These are phyloP conservation scores for Ramularia endophylla DNA, from an alignment of 2,329 filamentous ascomycete species.

Conservation along the genomic window DNA sequence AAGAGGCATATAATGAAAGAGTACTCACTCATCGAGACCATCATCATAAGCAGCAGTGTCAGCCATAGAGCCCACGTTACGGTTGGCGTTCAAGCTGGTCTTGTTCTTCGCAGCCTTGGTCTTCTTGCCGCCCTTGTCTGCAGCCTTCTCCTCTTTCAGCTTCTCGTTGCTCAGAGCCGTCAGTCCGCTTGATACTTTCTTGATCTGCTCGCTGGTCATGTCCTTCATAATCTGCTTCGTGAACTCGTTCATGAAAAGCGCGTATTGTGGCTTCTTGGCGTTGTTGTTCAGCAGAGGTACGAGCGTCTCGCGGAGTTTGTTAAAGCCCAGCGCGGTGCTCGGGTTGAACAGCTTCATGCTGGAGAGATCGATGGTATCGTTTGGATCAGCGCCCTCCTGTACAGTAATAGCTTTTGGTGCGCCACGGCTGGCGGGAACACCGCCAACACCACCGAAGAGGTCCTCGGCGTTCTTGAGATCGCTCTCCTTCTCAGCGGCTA, in stretches of 20 bases:
- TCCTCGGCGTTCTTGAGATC: slow-evolving; percentile 89
- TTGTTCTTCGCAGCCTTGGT: slow-evolving; percentile 95
- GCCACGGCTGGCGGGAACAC: slow-evolving; percentile 65
- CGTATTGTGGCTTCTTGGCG: slow-evolving; percentile 83
- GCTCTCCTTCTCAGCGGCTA: slow-evolving; percentile 74
- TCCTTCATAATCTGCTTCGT: slow-evolving; percentile 81
- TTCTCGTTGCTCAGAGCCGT: slow-evolving; percentile 96
- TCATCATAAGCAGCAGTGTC: slow-evolving; percentile 78
- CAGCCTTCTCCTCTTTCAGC: slow-evolving; percentile 95
- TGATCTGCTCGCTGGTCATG: slow-evolving; percentile 85
- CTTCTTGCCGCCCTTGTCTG: slow-evolving; percentile 95
- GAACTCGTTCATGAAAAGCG: slow-evolving; percentile 86
- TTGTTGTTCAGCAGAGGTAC: slow-evolving; percentile 69
- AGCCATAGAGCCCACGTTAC: slow-evolving; percentile 50
- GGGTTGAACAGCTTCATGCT: slow-evolving; percentile 83
- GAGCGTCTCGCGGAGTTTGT: slow-evolving; percentile 70
- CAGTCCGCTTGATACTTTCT: slow-evolving; percentile 83
- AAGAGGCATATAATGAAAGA: neutral
- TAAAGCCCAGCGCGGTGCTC: slow-evolving; percentile 78
- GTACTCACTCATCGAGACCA: slow-evolving; percentile 72
- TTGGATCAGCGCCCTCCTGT: slow-evolving; percentile 58
- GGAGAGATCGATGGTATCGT: slow-evolving; percentile 73
- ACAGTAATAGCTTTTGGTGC: slow-evolving; percentile 61
- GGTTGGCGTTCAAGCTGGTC: slow-evolving; percentile 65
- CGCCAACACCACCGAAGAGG: slow-evolving; percentile 71